These are phyloP conservation scores for Gossypium schwendimanii DNA, from an alignment of 441 rosid species.

Conservation along the genomic window DNA sequence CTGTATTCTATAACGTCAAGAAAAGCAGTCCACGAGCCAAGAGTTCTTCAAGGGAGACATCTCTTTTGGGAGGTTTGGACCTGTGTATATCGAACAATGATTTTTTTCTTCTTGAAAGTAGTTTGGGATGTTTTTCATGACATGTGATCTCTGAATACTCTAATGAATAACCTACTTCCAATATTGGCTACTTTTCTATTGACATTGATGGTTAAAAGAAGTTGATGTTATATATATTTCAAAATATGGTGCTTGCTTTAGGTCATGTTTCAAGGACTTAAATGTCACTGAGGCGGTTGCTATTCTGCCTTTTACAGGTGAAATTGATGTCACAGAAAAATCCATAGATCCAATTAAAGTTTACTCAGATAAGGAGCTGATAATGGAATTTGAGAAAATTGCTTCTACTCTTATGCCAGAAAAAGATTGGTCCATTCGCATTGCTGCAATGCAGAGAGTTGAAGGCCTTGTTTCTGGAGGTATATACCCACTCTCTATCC, in stretches of 20 bases:
- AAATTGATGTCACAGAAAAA: constrained; percentile 62
- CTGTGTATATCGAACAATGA: constrained; percentile 9
- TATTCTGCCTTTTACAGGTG: constrained; percentile 41
- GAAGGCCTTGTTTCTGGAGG: constrained; percentile 98
- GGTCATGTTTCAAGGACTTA: not conserved
- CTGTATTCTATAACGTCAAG: constrained; percentile 46
- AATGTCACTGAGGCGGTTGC: not conserved
- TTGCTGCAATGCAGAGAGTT: constrained; percentile 93
- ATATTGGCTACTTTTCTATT: constrained; percentile 1
- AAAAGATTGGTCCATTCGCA: constrained; percentile 96
- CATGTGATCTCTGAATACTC: not conserved
- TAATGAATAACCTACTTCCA: not conserved
- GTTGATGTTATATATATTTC: not conserved
- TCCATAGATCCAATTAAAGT: constrained; percentile 70
- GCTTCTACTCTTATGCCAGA: constrained; percentile 81
- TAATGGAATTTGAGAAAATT: constrained; percentile 86
- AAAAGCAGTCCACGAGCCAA: constrained; percentile 87
- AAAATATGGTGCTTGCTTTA: not conserved
- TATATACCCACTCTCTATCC: constrained; percentile 11
- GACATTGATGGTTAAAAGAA: not conserved
- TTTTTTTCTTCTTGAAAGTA: not conserved
- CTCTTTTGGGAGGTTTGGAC: constrained; percentile 76
- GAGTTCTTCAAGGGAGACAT: constrained; percentile 64
- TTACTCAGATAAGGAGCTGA: constrained; percentile 91
- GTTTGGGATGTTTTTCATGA: not conserved